phyloP scores from a whole-genome alignment of 2,329 filamentous ascomycete genomes.

The Cladosporium cucumerinum region DNA sequence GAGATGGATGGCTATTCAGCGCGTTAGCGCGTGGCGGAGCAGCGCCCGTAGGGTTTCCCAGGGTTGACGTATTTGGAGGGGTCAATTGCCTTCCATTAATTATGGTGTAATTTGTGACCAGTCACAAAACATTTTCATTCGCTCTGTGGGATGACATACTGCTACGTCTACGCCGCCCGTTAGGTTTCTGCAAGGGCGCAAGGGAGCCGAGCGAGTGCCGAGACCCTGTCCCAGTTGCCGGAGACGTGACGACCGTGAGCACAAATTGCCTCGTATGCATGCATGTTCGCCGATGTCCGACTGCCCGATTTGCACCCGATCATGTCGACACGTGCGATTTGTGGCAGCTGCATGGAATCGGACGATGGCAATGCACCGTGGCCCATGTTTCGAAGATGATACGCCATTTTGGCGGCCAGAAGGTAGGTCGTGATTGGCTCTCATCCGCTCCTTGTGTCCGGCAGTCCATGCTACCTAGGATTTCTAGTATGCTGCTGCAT shows the following conservation, averaged over 20 bases:
- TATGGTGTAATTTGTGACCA: not conserved
- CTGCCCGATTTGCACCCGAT: not conserved
- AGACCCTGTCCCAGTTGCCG: not conserved
- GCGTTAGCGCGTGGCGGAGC: slow-evolving; percentile 1
- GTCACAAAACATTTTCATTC: not conserved
- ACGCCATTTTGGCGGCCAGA: not conserved
- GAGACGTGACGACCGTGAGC: not conserved
- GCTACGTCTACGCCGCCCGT: not conserved
- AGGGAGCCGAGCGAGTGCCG: slow-evolving; percentile 1
- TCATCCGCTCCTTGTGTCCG: not conserved
- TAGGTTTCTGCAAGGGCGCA: not conserved
- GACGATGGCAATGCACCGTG: not conserved
- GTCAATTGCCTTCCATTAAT: not conserved
- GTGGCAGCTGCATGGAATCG: not conserved
- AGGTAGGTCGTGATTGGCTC: not conserved
- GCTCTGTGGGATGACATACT: not conserved
- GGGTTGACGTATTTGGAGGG: not conserved
- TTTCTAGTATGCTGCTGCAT: not conserved
- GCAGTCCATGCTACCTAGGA: not conserved
- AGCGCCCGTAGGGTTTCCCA: not conserved
- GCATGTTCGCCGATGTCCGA: not conserved
- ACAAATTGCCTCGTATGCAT: not conserved
- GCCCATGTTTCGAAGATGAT: not conserved
- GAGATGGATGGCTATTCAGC: not conserved
- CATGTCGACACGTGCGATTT: not conserved